A percentile compares a stretch with the other conserved stretches of the same genome.
Conservation (phyloP, 23 red algal genomes). For the Gracilaria gracilis region DNA sequence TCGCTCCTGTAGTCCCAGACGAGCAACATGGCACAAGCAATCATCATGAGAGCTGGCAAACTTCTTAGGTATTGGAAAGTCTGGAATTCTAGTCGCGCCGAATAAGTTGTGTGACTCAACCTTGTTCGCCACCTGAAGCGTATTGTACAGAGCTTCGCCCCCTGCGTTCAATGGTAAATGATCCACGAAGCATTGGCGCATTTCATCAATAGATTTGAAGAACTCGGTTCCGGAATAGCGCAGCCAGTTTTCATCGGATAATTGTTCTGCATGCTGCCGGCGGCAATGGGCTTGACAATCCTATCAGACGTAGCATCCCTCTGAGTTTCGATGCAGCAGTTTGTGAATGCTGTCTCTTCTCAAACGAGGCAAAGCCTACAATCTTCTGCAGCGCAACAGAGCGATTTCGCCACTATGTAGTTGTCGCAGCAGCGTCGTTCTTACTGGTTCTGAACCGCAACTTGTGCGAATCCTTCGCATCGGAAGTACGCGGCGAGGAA, state of each 20-base stretch:
- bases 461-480: background rate
- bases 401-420: background rate
- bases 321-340: background rate
- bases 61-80: conserved; percentile 74
- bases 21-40: conserved; percentile 55
- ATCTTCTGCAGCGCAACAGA: background rate
- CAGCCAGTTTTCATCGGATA: conserved; percentile 84
- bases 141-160: conserved; percentile 79
- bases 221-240: conserved; percentile 92
- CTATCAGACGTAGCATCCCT: background rate
- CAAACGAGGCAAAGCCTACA: background rate
- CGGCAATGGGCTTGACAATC: background rate
- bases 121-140: conserved; percentile 76
- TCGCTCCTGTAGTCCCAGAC: conserved; percentile 25
- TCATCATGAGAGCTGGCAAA: conserved; percentile 51
- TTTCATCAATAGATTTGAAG: conserved; percentile 90
- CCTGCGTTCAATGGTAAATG: conserved; percentile 52
- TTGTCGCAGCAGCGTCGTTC: background rate
- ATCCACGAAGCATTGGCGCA: conserved; percentile 84
- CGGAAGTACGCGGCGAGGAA: background rate
- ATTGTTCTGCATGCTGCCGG: conserved; percentile 12
- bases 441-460: background rate
- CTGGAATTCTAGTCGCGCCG: conserved; percentile 84
- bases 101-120: conserved; percentile 80
- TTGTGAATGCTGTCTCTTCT: background rate